Evolutionary conservation across 108 stramenopile species (phyloP), one percentile per base, ranked within the genome.

Genomic region (Cyclotella sp.): DNA sequence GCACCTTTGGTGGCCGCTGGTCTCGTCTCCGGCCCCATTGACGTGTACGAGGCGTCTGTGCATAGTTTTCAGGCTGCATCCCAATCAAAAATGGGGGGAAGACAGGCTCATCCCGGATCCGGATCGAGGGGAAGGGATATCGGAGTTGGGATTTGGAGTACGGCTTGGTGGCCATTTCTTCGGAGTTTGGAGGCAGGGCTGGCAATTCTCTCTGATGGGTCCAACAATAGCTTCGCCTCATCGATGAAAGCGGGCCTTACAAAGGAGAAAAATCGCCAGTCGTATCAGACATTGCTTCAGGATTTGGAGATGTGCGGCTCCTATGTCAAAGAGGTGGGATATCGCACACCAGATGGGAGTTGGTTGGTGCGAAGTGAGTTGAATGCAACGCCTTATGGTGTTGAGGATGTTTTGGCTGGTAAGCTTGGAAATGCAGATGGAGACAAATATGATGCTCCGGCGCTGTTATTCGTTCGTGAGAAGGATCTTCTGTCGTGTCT

Each of bases 61-160:
- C 21, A 53, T 2, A 70, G 26, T 1, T 15, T 14, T 43, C 47
- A 55, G 18, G 22, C 24, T 14, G 3, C 19, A 19, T 19, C 18
- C 8, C 18, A 3, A 19, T 1, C 49, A 8, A 44, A 24, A 14
- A 7, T 21, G 45, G 75, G 75, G 42, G 79, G 77, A 9, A 69
- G 73, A 52, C 75, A 83, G 46, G 13, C 63, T 3, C 28, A 85
- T 68, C 66, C 73, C 28, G 85, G 85, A 42, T 80, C 63, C 45
- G 84, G 77, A 15, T 52, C 73, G n/a, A 15, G 42, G 13, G 83
- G 86, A 9, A 72, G 91, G 22, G 83, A 90, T 42, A 91, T 96
- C 62, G 95, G 95, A 0, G 91, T 96, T 18, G 95, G 95, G 15
- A 77, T 96, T 27, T 96, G 95, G 95, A 88, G 82, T 72, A 93